A percentile compares a stretch with the other conserved stretches of the same genome.
Conservation (phyloP, 768 basidiomycete genomes). For the Hygrophoropsis aurantiaca region DNA sequence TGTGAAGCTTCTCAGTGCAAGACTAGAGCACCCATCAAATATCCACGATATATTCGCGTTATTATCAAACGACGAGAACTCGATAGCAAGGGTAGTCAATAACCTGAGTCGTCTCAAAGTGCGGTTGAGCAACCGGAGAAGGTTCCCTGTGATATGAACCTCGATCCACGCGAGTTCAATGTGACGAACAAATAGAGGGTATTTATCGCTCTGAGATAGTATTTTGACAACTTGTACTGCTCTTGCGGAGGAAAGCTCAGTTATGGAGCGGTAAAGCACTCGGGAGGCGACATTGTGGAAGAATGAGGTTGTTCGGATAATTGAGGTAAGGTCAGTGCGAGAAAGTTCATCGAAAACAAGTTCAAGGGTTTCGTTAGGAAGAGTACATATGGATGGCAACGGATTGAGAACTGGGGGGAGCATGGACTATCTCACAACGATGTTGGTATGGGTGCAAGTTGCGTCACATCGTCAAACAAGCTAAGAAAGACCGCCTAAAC, state of each 20-base stretch:
- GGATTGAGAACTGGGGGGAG: too few species aligned
- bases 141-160: conserved; percentile 41
- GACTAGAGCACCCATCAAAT: conserved; percentile 40
- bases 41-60: conserved; percentile 46
- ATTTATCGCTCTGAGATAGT: conserved; percentile 36
- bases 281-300: conserved; percentile 31
- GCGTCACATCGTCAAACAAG: too few species aligned
- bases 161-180: conserved; percentile 45
- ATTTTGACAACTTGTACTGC: conserved; percentile 39
- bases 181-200: conserved; percentile 41
- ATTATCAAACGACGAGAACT: conserved; percentile 40
- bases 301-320: conserved; percentile 21
- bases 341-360: conserved; percentile 26
- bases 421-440: too few species aligned
- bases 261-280: conserved; percentile 38
- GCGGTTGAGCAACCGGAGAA: conserved; percentile 49
- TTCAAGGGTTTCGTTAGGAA: conserved; percentile 40
- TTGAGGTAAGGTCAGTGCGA: conserved; percentile 21
- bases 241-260: conserved; percentile 26
- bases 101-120: conserved; percentile 38
- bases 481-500: too few species aligned
- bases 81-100: conserved; percentile 47
- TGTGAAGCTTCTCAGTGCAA: conserved; percentile 46
- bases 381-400: background rate
- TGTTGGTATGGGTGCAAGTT: too few species aligned